phyloP scores from a whole-genome alignment of 2,329 filamentous ascomycete species.

The Fusarium phyllophilum region DNA sequence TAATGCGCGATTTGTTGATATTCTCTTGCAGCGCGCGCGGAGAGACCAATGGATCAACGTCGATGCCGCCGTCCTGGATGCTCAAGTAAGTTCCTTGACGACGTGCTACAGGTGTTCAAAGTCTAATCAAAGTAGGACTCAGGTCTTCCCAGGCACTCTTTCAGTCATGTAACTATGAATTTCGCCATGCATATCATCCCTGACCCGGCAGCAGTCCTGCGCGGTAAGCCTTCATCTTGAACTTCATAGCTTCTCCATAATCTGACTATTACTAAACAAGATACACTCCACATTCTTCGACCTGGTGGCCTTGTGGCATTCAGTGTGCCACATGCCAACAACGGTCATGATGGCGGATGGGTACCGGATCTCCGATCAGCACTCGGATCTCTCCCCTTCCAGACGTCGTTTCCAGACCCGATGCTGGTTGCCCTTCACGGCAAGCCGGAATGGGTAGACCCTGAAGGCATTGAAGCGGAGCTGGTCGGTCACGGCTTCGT shows the following conservation, averaged over 20 bases:
- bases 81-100: background rate
- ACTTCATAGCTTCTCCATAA: fast-evolving
- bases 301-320: background rate
- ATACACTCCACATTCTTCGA: fast-evolving
- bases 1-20: background rate
- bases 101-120: fast-evolving
- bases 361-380: background rate
- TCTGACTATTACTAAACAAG: background rate
- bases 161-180: background rate
- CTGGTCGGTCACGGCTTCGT: fast-evolving
- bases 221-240: fast-evolving
- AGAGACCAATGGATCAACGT: background rate
- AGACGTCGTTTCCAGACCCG: background rate
- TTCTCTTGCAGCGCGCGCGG: background rate
- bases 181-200: background rate
- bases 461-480: background rate
- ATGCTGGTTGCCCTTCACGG: background rate
- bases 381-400: background rate
- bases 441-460: fast-evolving
- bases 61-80: fast-evolving
- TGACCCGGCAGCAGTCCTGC: background rate
- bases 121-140: background rate
- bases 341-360: background rate
- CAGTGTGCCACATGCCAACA: fast-evolving
- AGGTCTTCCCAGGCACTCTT: background rate